Evolutionary conservation across 2,329 filamentous ascomycete species (phyloP).

Genomic region (Aspergillus oerlinghausenensis): DNA sequence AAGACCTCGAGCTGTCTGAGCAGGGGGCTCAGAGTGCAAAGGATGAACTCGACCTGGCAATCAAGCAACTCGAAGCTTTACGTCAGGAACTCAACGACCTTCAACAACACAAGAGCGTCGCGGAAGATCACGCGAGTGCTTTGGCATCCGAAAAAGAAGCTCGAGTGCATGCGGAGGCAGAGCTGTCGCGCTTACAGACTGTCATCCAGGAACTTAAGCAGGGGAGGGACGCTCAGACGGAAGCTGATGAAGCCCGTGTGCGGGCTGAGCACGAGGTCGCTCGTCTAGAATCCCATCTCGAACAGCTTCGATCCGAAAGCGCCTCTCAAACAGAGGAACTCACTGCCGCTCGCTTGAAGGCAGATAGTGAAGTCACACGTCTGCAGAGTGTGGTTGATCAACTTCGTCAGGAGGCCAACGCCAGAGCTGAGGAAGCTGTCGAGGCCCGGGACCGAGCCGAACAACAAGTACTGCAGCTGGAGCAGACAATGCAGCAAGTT

Average conservation of each 20-base stretch:
- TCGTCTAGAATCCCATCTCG: constrained; percentile 11
- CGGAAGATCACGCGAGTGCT: constrained; percentile 1
- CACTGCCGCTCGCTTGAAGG: constrained; percentile 14
- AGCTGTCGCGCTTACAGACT: constrained; percentile 30
- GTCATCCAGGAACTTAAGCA: constrained; percentile 46
- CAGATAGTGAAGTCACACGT: constrained; percentile 22
- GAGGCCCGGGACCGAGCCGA: constrained; percentile 27
- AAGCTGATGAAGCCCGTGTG: constrained; percentile 12
- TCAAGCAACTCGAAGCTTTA: constrained; percentile 1
- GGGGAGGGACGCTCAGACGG: constrained; percentile 20
- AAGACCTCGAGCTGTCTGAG: constrained; percentile 29
- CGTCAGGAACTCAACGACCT: background rate
- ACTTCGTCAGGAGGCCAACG: constrained; percentile 24
- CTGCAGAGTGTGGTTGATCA: constrained; percentile 29
- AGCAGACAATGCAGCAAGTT: constrained; percentile 22
- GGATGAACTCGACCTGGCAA: constrained; percentile 7
- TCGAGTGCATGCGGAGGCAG: constrained; percentile 21
- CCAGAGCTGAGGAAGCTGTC: constrained; percentile 13
- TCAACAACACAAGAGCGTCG: constrained; percentile 3
- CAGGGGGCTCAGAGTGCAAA: constrained; percentile 29
- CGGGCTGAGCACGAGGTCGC: constrained; percentile 13
- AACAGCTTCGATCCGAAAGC: constrained; percentile 13
- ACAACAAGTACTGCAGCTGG: constrained; percentile 24
- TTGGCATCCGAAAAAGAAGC: constrained; percentile 13
- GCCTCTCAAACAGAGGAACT: constrained; percentile 15